A percentile compares a stretch with the other conserved stretches of the same genome.
phyloP scores from a whole-genome alignment of 352 stramenopile species.

The Phytophthora niederhauseri region DNA sequence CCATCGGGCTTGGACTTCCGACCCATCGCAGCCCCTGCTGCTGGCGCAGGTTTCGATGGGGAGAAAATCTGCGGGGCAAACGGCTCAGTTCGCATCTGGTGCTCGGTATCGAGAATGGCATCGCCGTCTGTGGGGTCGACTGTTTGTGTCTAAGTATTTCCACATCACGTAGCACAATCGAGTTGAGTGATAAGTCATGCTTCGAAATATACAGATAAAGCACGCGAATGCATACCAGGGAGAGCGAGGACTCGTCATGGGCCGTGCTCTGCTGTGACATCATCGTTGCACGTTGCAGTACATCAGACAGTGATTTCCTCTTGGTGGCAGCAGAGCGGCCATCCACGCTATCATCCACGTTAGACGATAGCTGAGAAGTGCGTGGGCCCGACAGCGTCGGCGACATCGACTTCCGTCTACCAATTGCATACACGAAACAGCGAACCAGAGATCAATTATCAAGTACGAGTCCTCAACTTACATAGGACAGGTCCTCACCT shows the following conservation, averaged over 20 bases:
- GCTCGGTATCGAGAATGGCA: slow-evolving; percentile 61
- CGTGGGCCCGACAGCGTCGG: slow-evolving; percentile 12
- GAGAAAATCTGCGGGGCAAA: slow-evolving; percentile 68
- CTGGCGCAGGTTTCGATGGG: slow-evolving; percentile 40
- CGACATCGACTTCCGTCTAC: slow-evolving; percentile 39
- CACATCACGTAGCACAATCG: not conserved
- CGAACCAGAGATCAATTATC: not conserved
- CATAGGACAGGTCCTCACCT: slow-evolving; percentile 14
- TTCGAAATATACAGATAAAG: not conserved
- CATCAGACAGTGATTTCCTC: slow-evolving; percentile 51
- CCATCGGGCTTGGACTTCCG: slow-evolving; percentile 34
- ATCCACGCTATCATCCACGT: slow-evolving; percentile 5
- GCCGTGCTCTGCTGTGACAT: slow-evolving; percentile 45
- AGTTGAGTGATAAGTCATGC: too few relatives aligned
- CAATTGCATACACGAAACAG: not conserved
- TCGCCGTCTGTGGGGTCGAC: slow-evolving; percentile 35
- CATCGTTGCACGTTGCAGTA: slow-evolving; percentile 66
- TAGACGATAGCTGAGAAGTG: slow-evolving; percentile 11
- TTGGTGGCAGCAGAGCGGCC: slow-evolving; percentile 15
- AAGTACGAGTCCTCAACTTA: not conserved
- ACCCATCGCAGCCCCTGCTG: not conserved
- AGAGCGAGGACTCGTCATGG: slow-evolving; percentile 11
- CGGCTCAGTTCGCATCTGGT: slow-evolving; percentile 59
- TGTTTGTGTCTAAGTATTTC: slow-evolving; percentile 10
- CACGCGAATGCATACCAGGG: slow-evolving; percentile 17